These are phyloP conservation scores for Beauveria sp. DNA, from an alignment of 2,329 filamentous ascomycete genomes.

Conservation along the genomic window DNA sequence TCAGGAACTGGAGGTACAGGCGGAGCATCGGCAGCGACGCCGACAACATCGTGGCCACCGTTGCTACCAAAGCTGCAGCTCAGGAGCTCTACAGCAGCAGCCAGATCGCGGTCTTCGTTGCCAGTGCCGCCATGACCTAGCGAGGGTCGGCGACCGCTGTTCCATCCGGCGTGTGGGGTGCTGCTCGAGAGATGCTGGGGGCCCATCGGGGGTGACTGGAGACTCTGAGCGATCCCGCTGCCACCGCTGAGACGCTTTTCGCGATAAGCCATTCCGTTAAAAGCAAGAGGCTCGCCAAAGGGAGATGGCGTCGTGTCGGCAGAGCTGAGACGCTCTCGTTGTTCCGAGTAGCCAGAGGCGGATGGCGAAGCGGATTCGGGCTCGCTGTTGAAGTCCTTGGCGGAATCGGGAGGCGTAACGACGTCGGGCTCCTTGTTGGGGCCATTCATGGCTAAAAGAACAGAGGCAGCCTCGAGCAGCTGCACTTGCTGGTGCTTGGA, in stretches of 20 bases:
- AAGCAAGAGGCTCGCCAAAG: slow-evolving; percentile 55
- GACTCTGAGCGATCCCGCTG: slow-evolving; percentile 64
- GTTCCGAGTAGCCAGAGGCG: slow-evolving; percentile 73
- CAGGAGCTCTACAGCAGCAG: slow-evolving; percentile 81
- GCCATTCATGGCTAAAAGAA: slow-evolving; percentile 82
- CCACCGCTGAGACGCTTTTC: slow-evolving; percentile 54
- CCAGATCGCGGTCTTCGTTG: slow-evolving; percentile 79
- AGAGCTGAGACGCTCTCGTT: slow-evolving; percentile 71
- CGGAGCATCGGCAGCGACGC: slow-evolving; percentile 65
- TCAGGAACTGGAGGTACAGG: slow-evolving; percentile 82
- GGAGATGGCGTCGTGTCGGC: slow-evolving; percentile 90
- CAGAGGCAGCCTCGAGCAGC: slow-evolving; percentile 92
- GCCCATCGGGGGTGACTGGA: slow-evolving; percentile 58
- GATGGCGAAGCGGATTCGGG: slow-evolving; percentile 73
- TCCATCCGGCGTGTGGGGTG: slow-evolving; percentile 31
- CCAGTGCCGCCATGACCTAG: slow-evolving; percentile 68
- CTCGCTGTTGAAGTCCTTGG: slow-evolving; percentile 67
- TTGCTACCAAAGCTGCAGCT: slow-evolving; percentile 84
- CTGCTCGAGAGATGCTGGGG: slow-evolving; percentile 40
- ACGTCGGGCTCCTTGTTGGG: slow-evolving; percentile 40
- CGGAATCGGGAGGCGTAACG: slow-evolving; percentile 55
- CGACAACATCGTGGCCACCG: slow-evolving; percentile 55
- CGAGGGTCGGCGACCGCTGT: slow-evolving; percentile 67
- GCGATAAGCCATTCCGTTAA: slow-evolving; percentile 42
- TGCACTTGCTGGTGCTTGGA: slow-evolving; percentile 99